Evolutionary conservation across 2,329 filamentous ascomycete species (phyloP), one percentile per base, ranked within the genome.

Genomic region (Falciphora oryzae): DNA sequence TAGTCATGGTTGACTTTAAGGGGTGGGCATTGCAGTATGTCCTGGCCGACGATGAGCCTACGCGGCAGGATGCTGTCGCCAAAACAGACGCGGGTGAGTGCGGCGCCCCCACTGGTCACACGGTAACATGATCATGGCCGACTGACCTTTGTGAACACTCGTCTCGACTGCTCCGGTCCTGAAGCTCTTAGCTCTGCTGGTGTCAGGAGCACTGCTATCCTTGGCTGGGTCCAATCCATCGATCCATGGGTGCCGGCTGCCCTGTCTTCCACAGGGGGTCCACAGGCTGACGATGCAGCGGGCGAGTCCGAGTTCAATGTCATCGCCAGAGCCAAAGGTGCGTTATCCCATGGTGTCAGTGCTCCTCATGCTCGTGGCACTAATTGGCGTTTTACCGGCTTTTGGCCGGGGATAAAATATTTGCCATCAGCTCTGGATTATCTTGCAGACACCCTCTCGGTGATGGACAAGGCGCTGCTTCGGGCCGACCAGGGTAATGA

Each of bases 311-410:
- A 74, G 57, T 77, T 77, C 61, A 79, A 83, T 67, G 79, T 84
- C 72, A 83, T 85, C 35, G 75, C 80, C 3, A 78, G 84, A 61
- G 80, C 83, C 18, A 85, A 83, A 70, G 81, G 81, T 82, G 68
- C 65, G 65, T 4, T 32, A 35, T 59, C 59, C 6, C 22, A 58
- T 14, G 8, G 1, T 22, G 2, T 2, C 14, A 11, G 3, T 44
- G n/a, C 7, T 22, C 8, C 3, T 3, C n/a, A 50, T 56, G 32
- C 10, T 25, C 7, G 38, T 11, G n/a, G 8, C 3, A 6, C 44
- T 53, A 22, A 62, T 29, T 18, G 32, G 8, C n/a, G 18, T 63
- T n/a, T 28, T 57, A 28, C 31, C 31, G 31, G 29, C 50, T 4
- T 29, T 28, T 31, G 44, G 28, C 7, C 6, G 28, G 13, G 10